phyloP scores from a whole-genome alignment of 257 asterid genomes.

The Hygrophila difformis region DNA sequence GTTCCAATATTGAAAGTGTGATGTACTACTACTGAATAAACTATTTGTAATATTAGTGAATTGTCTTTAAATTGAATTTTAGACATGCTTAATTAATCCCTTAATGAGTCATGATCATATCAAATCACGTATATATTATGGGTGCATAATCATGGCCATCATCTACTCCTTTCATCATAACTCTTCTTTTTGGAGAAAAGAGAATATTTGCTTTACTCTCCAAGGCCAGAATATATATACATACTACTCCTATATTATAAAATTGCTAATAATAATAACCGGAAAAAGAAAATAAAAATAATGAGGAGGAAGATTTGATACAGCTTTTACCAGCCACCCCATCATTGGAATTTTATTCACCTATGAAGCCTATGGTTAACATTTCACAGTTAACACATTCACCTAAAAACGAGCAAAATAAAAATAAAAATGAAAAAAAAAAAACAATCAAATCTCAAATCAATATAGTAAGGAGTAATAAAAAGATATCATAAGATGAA shows the following conservation, averaged over 20 bases:
- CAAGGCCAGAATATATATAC: background rate
- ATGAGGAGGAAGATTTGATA: background rate
- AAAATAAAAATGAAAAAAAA: too few relatives aligned
- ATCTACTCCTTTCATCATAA: conserved; percentile 6
- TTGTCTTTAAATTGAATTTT: background rate
- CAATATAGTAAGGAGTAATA: too few relatives aligned
- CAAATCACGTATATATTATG: conserved; percentile 11
- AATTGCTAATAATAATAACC: too few relatives aligned
- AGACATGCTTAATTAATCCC: background rate
- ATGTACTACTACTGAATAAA: too few relatives aligned
- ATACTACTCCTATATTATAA: background rate
- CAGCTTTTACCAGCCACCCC: background rate
- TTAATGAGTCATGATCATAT: background rate
- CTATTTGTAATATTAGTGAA: background rate
- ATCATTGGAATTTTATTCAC: background rate
- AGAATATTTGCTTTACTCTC: conserved; percentile 3
- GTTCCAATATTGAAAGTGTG: too few relatives aligned
- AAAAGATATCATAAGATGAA: too few relatives aligned
- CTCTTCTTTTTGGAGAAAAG: background rate
- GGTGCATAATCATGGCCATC: conserved; percentile 12
- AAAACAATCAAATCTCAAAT: too few relatives aligned
- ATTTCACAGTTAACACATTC: too few relatives aligned
- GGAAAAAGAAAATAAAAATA: background rate
- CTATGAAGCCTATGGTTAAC: too few relatives aligned
- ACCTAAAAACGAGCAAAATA: too few relatives aligned